These are phyloP conservation scores for Santalum album DNA, from an alignment of 164 flowering plant genomes.

Conservation along the genomic window DNA sequence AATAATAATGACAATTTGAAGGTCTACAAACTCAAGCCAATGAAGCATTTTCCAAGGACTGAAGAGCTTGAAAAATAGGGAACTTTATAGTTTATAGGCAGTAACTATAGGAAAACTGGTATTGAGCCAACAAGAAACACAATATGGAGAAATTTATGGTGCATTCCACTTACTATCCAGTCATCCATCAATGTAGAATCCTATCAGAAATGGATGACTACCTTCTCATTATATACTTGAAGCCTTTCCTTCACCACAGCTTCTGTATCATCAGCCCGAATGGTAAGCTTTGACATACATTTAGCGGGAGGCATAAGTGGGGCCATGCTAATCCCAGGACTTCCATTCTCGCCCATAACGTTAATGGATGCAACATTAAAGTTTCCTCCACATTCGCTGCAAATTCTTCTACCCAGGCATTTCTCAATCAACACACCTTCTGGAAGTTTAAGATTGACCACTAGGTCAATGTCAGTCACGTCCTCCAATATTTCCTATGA, in stretches of 20 bases:
- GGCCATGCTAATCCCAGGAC: conserved; percentile 2
- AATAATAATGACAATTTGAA: too few relatives aligned
- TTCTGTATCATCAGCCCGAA: conserved; percentile 2
- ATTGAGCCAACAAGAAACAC: too few relatives aligned
- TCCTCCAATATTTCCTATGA: conserved; percentile 1
- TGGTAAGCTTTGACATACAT: conserved; percentile 1
- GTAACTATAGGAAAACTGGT: too few relatives aligned
- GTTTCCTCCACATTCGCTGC: background rate
- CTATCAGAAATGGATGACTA: background rate
- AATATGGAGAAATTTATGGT: too few relatives aligned
- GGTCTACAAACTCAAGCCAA: too few relatives aligned
- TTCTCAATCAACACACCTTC: background rate
- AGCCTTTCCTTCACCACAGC: background rate
- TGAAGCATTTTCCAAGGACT: too few relatives aligned
- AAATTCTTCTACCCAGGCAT: conserved; percentile 1
- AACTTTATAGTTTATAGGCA: too few relatives aligned
- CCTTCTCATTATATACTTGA: background rate
- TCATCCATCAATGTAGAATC: background rate
- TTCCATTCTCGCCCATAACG: background rate
- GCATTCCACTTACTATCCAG: background rate
- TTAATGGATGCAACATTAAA: conserved; percentile 1
- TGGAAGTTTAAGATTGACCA: conserved; percentile 2
- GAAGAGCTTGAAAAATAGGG: too few relatives aligned
- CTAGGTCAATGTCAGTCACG: background rate
- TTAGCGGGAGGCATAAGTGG: background rate